These are phyloP conservation scores for Penicillium soppii DNA, from an alignment of 495 filamentous ascomycete species.

Conservation along the genomic window DNA sequence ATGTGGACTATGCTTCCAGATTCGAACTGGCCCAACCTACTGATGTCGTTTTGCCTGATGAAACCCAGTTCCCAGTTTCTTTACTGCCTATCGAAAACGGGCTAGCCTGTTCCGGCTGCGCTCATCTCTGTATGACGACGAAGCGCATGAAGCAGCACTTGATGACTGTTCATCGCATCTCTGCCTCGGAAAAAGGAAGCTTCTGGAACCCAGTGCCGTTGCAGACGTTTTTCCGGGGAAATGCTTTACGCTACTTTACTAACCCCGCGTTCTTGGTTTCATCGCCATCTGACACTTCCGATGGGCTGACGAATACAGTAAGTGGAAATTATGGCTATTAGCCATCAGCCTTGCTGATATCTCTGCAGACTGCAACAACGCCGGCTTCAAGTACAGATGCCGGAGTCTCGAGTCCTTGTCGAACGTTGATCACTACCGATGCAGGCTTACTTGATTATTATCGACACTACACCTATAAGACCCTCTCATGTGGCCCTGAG, in stretches of 20 bases:
- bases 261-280: conserved; percentile 1
- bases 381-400: neutral
- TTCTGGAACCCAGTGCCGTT: conserved; percentile 17
- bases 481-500: conserved; percentile 5
- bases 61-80: conserved; percentile 29
- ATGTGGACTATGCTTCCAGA: conserved; percentile 18
- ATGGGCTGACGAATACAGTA: neutral
- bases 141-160: conserved; percentile 37
- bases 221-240: conserved; percentile 32
- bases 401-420: neutral
- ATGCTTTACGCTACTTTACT: conserved; percentile 27
- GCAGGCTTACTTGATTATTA: conserved; percentile 18
- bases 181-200: conserved; percentile 1
- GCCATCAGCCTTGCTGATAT: neutral
- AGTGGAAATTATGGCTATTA: neutral
- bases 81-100: conserved; percentile 28
- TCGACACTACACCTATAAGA: conserved; percentile 14
- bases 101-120: conserved; percentile 25
- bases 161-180: conserved; percentile 12
- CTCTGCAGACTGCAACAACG: neutral
- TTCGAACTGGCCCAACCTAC: conserved; percentile 21
- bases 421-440: conserved; percentile 10
- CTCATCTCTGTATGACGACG: conserved; percentile 23
- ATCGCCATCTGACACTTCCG: neutral
- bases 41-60: conserved; percentile 16